These are phyloP conservation scores for Aphanocladium album DNA, from an alignment of 2,329 filamentous ascomycete genomes.

Conservation along the genomic window DNA sequence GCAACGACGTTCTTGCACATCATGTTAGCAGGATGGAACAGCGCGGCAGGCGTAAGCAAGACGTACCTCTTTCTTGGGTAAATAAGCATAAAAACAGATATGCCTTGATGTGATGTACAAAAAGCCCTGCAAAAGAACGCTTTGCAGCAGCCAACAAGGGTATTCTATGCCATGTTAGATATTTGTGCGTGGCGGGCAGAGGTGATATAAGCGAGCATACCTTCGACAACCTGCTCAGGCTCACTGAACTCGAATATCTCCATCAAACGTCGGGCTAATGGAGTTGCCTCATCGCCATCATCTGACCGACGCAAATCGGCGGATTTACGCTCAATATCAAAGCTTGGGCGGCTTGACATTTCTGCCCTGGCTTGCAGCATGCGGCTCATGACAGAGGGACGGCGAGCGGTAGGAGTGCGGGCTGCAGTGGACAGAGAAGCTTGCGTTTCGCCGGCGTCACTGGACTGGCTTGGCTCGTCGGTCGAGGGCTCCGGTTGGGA, in stretches of 20 bases:
- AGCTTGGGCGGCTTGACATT: conserved; percentile 54
- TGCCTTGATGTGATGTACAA: conserved; percentile 93
- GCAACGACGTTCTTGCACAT: conserved; percentile 57
- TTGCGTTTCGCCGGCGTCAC: conserved; percentile 21
- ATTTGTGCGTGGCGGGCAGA: neutral
- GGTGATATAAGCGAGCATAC: conserved; percentile 32
- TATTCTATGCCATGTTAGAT: conserved; percentile 57
- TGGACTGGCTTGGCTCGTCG: conserved; percentile 27
- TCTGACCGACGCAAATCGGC: conserved; percentile 32
- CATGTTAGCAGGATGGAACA: neutral
- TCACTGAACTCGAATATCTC: conserved; percentile 81
- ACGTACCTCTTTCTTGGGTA: conserved; percentile 83
- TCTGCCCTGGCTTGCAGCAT: conserved; percentile 70
- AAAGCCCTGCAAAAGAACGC: conserved; percentile 86
- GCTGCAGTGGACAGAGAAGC: conserved; percentile 20
- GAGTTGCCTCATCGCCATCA: conserved; percentile 42
- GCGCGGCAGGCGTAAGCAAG: neutral
- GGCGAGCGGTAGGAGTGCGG: conserved; percentile 37
- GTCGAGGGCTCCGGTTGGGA: conserved; percentile 26
- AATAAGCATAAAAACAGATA: conserved; percentile 94
- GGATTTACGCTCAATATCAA: conserved; percentile 46
- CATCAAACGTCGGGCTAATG: conserved; percentile 66
- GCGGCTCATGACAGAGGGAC: conserved; percentile 69
- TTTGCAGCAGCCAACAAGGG: conserved; percentile 88
- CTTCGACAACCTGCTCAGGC: conserved; percentile 78